phyloP scores from a whole-genome alignment of 1,139 yeast genomes.

The Eremothecium sinecaudum region DNA sequence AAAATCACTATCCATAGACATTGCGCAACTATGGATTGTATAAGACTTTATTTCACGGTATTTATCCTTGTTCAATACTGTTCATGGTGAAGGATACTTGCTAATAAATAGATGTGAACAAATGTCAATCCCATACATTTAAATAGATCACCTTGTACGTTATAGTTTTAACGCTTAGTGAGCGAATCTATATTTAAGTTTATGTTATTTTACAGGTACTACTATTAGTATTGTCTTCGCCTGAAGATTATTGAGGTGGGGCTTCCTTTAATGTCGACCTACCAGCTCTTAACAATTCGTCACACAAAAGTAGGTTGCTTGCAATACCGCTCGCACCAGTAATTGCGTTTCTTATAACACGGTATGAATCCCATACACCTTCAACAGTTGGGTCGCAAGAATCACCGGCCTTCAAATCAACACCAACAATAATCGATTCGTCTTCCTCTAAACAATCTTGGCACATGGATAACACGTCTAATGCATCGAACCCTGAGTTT shows the following conservation, averaged over 20 bases:
- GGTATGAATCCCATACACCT: constrained; percentile 93
- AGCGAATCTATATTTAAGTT: too few species aligned
- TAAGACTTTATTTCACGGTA: too few species aligned
- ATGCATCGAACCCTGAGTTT: constrained; percentile 88
- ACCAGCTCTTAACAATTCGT: constrained; percentile 93
- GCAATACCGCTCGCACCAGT: constrained; percentile 94
- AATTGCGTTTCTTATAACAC: constrained; percentile 87
- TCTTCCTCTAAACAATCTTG: constrained; percentile 70
- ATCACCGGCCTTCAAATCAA: constrained; percentile 84
- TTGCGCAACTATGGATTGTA: too few species aligned
- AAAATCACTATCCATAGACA: constrained; percentile 9
- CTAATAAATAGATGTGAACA: too few species aligned
- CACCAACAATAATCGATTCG: constrained; percentile 79
- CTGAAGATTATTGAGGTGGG: constrained; percentile 23
- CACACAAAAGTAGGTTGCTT: constrained; percentile 83
- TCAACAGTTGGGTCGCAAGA: constrained; percentile 92
- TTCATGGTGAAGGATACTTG: too few species aligned
- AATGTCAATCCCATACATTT: too few species aligned
- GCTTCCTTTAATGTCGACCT: constrained; percentile 74
- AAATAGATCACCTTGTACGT: too few species aligned
- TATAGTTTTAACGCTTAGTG: too few species aligned
- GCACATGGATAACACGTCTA: constrained; percentile 80
- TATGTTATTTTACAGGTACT: too few species aligned
- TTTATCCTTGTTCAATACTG: too few species aligned
- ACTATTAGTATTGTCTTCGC: too few species aligned